Evolutionary conservation across 495 filamentous ascomycete genomes (phyloP).

Genomic region (Podospora fimiseda): DNA sequence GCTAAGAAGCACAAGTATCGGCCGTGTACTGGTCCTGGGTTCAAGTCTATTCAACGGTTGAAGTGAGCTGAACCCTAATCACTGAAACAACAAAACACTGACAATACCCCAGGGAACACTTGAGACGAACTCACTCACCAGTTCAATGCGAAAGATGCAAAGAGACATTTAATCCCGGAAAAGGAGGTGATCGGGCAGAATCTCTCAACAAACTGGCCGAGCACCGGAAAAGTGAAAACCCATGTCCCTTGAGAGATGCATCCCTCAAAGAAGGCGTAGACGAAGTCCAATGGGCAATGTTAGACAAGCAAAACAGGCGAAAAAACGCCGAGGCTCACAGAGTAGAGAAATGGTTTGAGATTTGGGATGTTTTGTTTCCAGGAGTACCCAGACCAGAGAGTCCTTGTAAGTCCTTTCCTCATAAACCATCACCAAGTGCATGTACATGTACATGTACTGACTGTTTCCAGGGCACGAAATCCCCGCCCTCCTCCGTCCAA

Average conservation of each 20-base stretch:
- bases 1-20: conserved; percentile 20
- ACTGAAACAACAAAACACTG: not conserved
- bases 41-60: conserved; percentile 23
- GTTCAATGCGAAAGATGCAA: conserved; percentile 24
- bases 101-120: conserved; percentile 18
- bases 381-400: conserved; percentile 14
- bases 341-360: conserved; percentile 27
- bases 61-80: no score
- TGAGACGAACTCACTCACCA: conserved; percentile 22
- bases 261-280: conserved; percentile 21
- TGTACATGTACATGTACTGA: conserved; percentile 1
- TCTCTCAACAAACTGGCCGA: conserved; percentile 17
- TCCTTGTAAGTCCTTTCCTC: conserved; percentile 14
- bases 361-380: conserved; percentile 24
- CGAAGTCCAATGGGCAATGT: conserved; percentile 22
- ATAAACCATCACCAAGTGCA: not conserved
- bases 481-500: not conserved
- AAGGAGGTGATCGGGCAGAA: conserved; percentile 12
- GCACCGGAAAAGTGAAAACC: conserved; percentile 15
- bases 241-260: conserved; percentile 14
- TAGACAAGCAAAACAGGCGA: conserved; percentile 22
- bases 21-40: conserved; percentile 21
- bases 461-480: conserved; percentile 18
- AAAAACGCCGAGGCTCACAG: conserved; percentile 23
- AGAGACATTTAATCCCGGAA: conserved; percentile 16